Evolutionary conservation across 140 eudicot genomes (phyloP), one percentile per base, ranked within the genome.

Genomic region (Erigeron philadelphicus): DNA sequence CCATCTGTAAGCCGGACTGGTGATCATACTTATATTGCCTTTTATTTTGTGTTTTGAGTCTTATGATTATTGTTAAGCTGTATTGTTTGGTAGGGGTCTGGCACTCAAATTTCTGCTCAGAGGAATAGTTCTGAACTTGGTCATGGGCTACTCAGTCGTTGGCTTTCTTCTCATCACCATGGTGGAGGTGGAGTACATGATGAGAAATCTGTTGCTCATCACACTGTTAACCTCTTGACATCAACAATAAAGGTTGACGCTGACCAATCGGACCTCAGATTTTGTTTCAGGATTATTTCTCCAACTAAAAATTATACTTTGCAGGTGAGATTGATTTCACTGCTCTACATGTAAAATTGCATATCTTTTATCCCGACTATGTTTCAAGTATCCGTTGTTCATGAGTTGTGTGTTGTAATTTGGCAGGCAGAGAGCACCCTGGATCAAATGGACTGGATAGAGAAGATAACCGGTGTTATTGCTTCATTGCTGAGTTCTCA

Each of bases 401-500:
- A 60, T 9, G 66, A 44, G 31, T 59, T 44, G 55, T 17, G 38
- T 15, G 16, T 40, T 40, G 15, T 17, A 67, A 61, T 42, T 49
- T 61, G 81, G 85, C 90, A 92, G 98, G 98, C 98, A 19, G 98
- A 92, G 73, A 92, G 96, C 81, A 87, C 98, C 70, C 79, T 88
- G 74, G 98, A 92, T 81, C 98, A 92, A 72, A 92, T 92, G 98
- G 98, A 92, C 74, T 92, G 98, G 98, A 86, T 92, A 63, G 98
- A 92, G 73, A 92, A 92, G 86, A 92, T 92, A 70, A 92, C 98
- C 25, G 98, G 98, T 40, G 98, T 92, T 60, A 92, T 92, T 72
- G 98, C 98, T 23, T 92, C 98, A 8, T 80, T 91, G 64, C 81
- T 92, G 68, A 92, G 96, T 75, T 92, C 98, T 64, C 96, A 92